Conservation (phyloP, 2,329 filamentous ascomycete species). For the Dothistroma septosporum region DNA sequence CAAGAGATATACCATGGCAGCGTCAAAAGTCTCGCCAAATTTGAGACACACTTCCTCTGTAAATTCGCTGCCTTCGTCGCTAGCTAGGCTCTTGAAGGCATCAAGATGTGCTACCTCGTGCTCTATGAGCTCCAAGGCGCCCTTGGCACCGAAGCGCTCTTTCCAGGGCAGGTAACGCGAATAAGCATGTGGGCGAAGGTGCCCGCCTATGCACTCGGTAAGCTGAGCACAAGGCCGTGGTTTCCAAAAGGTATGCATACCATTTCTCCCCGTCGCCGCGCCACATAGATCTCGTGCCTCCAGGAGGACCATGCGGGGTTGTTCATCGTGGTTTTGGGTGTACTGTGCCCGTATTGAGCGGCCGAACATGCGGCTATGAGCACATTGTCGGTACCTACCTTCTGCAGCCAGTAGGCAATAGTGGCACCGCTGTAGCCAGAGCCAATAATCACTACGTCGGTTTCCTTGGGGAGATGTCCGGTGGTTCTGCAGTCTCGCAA, state of each 20-base stretch:
- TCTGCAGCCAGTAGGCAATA: slow-evolving; percentile 31
- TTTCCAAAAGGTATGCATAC: background rate
- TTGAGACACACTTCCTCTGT: slow-evolving; percentile 31
- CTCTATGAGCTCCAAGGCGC: slow-evolving; percentile 31
- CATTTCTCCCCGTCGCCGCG: slow-evolving; percentile 20
- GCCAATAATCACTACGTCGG: slow-evolving; percentile 49
- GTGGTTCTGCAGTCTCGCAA: slow-evolving; percentile 20
- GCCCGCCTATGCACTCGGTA: slow-evolving; percentile 20
- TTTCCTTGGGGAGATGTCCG: slow-evolving; percentile 30
- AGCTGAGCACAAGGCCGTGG: background rate
- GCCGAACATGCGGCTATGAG: background rate
- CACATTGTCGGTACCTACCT: slow-evolving; percentile 11
- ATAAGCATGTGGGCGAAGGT: slow-evolving; percentile 29
- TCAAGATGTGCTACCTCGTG: slow-evolving; percentile 28
- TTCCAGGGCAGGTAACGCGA: slow-evolving; percentile 33
- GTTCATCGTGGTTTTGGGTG: slow-evolving; percentile 12
- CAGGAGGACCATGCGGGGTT: slow-evolving; percentile 20
- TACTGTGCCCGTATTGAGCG: slow-evolving; percentile 4
- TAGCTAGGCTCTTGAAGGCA: slow-evolving; percentile 20
- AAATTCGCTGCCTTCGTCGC: slow-evolving; percentile 19
- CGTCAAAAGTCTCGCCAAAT: slow-evolving; percentile 35
- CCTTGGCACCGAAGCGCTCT: slow-evolving; percentile 28
- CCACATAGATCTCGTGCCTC: slow-evolving; percentile 23
- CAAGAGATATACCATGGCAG: slow-evolving; percentile 23
- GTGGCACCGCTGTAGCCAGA: slow-evolving; percentile 45